Evolutionary conservation across 1,139 yeast species (phyloP), one percentile per base, ranked within the genome.

Genomic region (Pneumocystis oryctolagi): DNA sequence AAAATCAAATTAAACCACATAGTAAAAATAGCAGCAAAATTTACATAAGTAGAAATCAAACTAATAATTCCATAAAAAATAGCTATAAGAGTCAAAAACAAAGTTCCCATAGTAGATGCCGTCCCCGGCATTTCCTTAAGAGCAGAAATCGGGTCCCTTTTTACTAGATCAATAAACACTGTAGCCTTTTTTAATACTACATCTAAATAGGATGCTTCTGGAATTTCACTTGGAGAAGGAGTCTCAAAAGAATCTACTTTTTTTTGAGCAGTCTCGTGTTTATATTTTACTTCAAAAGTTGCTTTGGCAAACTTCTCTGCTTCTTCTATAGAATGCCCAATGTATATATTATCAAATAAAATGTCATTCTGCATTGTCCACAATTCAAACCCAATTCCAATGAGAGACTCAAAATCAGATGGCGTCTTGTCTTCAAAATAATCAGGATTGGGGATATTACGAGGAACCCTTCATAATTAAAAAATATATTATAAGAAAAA

Each of bases 351-450:
- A 73, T 88, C 89, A 71, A 90, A 88, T 71, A 87, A 69, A 61
- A 88, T 81, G 62, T 85, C 81, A 59, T 79, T 78, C 68, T 87
- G 86, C 84, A 89, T 85, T 64, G 94, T 82, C 96, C 96, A 89
- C 68, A 89, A 77, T 73, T 90, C 97, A 71, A 90, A 87, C 3
- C 96, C 96, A 63, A 90, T 70, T 8, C 87, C 95, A 34, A 89
- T 92, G 69, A 89, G 82, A 57, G 83, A 80, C 69, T 81, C 85
- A 67, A 88, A 74, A 68, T 83, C 77, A 3, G 85, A 77, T 9
- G 95, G 92, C 6, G 71, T 74, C 1, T 66, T 65, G 69, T 84
- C 88, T 68, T 83, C 84, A 69, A 74, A 82, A 74, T 80, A 87
- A 57, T 80, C 77, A 5, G 96, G 95, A 71, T 89, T 89, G 37